Base-by-base conservation (phyloP, 345 rosid genomes). In the Arabidopsis arenosa region DNA sequence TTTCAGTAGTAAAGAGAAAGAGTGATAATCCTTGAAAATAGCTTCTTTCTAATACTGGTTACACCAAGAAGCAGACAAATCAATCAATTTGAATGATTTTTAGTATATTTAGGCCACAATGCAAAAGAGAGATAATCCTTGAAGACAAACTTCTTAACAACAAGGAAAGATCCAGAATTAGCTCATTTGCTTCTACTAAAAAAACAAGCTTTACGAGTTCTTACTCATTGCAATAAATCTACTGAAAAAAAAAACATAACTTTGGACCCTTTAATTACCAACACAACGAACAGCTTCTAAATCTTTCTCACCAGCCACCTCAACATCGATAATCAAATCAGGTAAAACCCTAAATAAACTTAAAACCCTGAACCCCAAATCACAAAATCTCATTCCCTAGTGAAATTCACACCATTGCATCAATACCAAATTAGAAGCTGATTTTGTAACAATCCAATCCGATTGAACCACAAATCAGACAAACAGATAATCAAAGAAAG, bases 301-400 rank as follows among this genome's bases (percentile, higher is more conserved):
- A n/a, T n/a, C 12, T 40, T 3, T 28, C 11, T 5, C 47, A 4
- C 7, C 13, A 33, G 21, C 15, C 1, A 63, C 23, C 21, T 0
- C 21, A 18, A 18, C 0, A 18, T 18, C 21, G 21, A 18, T 18
- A 7, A 65, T 35, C 18, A 35, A 74, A 66, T 35, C 28, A 33
- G 54, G 23, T 2, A 52, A 63, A 73, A 54, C 44, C 75, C 49
- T 36, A 59, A 49, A 37, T 17, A 12, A 45, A 44, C 66, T 7
- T 57, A 56, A 65, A 75, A 60, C 63, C 69, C 69, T 41, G 18
- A 60, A 23, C 68, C 47, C 30, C 59, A 59, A 75, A 68, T 68
- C 9, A 66, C 12, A 6, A 36, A 74, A 35, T 56, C 7, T 55
- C 28, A 53, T 17, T 6, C 59, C 28, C 10, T 44, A 17, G 8